Base-by-base conservation (phyloP, 1,139 yeast species). In the Lodderomyces elongisporus region DNA sequence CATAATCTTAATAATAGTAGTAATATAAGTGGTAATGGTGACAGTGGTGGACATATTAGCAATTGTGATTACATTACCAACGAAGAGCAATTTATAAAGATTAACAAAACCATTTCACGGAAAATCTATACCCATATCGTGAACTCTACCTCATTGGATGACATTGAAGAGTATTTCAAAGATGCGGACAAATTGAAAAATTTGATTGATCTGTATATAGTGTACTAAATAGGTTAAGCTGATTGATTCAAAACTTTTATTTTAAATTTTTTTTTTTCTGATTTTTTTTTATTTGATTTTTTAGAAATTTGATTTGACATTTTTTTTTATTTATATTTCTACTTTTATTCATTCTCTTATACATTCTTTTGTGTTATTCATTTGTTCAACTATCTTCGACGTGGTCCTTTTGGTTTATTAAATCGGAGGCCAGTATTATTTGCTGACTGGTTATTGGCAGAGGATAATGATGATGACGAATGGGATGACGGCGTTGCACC, bases 361-460 rank as follows among this genome's bases (percentile, higher is more conserved):
- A n/a, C n/a, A n/a, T 18, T 18, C 22, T 18, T 18, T 18, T 18
- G 22, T n/a, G n/a, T n/a, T n/a, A n/a, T n/a, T n/a, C n/a, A n/a
- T n/a, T n/a, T n/a, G n/a, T n/a, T n/a, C n/a, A n/a, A n/a, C 26
- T 50, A 67, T 48, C 71, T 60, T 39, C 74, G 58, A 43, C 74
- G 61, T 21, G 82, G 82, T 3, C 80, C 80, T 47, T 60, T 72
- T 36, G 82, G 82, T 48, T 70, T 74, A 41, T 50, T 65, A 41
- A 75, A 73, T 42, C 54, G 70, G 38, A 64, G 46, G 12, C 55
- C 47, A 16, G 8, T 18, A 12, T 26, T 25, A n/a, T n/a, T n/a
- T n/a, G n/a, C n/a, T n/a, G n/a, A n/a, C 17, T 25, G 22, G 9
- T 16, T 10, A 20, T 10, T 10, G 7, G 22, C 7, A 20, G 22